These are phyloP conservation scores for Colletotrichum godetiae DNA, from an alignment of 2,329 filamentous ascomycete species.

Conservation along the genomic window DNA sequence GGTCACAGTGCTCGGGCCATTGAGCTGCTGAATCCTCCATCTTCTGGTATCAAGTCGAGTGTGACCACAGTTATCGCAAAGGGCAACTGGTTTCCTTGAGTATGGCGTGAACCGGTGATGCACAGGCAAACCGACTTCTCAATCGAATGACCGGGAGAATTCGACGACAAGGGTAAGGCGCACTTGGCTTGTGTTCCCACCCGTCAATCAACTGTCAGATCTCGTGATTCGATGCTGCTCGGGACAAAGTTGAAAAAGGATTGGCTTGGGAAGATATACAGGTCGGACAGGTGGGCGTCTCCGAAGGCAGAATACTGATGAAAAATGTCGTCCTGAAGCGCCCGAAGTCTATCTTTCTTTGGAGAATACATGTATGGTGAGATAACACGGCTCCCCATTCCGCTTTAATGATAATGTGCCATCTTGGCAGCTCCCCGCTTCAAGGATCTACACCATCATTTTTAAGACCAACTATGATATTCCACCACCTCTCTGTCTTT, in stretches of 20 bases:
- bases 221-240: not conserved
- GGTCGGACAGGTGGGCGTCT: not conserved
- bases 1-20: not conserved
- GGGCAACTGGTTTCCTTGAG: not conserved
- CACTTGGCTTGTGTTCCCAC: not conserved
- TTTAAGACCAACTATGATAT: not conserved
- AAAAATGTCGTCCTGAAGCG: not conserved
- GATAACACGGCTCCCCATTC: not conserved
- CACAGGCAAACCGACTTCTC: not conserved
- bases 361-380: not conserved
- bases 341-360: not conserved
- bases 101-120: not conserved
- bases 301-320: not conserved
- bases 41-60: not conserved
- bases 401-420: not conserved
- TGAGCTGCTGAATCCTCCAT: not conserved
- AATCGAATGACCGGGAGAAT: not conserved
- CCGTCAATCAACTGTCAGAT: not conserved
- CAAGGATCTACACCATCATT: not conserved
- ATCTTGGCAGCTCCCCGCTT: not conserved
- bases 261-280: not conserved
- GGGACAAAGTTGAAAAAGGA: not conserved
- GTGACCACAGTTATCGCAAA: not conserved
- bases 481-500: not conserved
- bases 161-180: not conserved